Evolutionary conservation across 805 yeast species (phyloP).

Genomic region (Schizosaccharomyces lindneri): DNA sequence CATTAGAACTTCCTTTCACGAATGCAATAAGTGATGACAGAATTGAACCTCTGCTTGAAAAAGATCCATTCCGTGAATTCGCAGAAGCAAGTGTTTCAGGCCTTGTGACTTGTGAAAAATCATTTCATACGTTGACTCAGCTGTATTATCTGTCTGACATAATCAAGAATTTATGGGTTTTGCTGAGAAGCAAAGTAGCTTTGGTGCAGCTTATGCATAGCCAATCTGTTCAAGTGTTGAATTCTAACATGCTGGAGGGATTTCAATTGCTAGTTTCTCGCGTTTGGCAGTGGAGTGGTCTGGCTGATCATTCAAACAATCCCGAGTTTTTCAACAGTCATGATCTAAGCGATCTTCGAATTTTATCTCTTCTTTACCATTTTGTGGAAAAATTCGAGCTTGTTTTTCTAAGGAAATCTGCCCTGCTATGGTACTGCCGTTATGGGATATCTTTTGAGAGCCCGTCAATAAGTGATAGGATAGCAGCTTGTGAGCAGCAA

Average conservation of each 20-base stretch:
- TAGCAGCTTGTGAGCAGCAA: background rate
- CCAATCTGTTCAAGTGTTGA: background rate
- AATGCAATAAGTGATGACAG: background rate
- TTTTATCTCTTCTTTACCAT: background rate
- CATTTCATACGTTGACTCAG: background rate
- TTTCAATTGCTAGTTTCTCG: background rate
- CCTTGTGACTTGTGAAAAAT: background rate
- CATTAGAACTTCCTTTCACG: background rate
- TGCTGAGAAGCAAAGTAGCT: background rate
- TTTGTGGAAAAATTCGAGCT: conserved; percentile 20
- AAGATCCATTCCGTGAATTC: background rate
- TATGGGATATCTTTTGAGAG: background rate
- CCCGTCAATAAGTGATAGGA: background rate
- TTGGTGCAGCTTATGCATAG: background rate
- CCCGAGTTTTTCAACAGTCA: background rate
- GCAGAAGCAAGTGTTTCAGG: conserved; percentile 1
- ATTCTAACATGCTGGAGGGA: background rate
- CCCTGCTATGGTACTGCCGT: conserved; percentile 28
- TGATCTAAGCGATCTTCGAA: background rate
- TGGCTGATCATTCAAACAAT: background rate
- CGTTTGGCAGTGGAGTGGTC: background rate
- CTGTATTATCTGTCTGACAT: background rate
- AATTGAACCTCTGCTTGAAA: background rate
- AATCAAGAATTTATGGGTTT: background rate
- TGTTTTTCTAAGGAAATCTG: conserved; percentile 40